Evolutionary conservation across 1,284 basidiomycete genomes (phyloP).

Genomic region (Sporisorium exsertum): DNA sequence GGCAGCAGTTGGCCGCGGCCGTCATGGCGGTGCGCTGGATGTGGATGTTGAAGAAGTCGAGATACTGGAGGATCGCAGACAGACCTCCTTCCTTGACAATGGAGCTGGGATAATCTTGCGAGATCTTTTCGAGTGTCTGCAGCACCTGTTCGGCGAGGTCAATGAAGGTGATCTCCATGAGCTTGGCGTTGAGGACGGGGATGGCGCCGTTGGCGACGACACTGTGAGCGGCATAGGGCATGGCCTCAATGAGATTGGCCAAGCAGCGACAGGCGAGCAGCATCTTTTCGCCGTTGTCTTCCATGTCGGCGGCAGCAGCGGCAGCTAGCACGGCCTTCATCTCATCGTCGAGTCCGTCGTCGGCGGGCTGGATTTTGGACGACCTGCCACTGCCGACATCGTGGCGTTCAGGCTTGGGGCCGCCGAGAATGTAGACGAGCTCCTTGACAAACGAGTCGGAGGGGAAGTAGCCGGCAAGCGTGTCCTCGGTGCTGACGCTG

Average conservation of each 20-base stretch:
- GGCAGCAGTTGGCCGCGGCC: conserved; percentile 66
- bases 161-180: conserved; percentile 68
- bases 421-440: conserved; percentile 89
- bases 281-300: conserved; percentile 61
- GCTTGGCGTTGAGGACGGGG: conserved; percentile 62
- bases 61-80: conserved; percentile 65
- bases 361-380: conserved; percentile 15
- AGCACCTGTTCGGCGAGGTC: conserved; percentile 69
- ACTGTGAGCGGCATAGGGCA: conserved; percentile 65
- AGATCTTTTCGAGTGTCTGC: conserved; percentile 67
- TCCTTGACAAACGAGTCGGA: conserved; percentile 92
- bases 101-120: conserved; percentile 58
- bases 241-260: conserved; percentile 68
- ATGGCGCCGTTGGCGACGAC: conserved; percentile 64
- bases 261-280: conserved; percentile 68
- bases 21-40: conserved; percentile 68
- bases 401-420: conserved; percentile 71
- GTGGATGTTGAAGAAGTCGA: conserved; percentile 69
- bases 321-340: conserved; percentile 53
- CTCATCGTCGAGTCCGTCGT: conserved; percentile 47
- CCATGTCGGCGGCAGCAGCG: conserved; percentile 50
- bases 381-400: conserved; percentile 30
- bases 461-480: conserved; percentile 91
- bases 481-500: conserved; percentile 97
- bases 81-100: conserved; percentile 68